phyloP scores from a whole-genome alignment of 2,329 filamentous ascomycete species.

The Sporothrix mexicana region DNA sequence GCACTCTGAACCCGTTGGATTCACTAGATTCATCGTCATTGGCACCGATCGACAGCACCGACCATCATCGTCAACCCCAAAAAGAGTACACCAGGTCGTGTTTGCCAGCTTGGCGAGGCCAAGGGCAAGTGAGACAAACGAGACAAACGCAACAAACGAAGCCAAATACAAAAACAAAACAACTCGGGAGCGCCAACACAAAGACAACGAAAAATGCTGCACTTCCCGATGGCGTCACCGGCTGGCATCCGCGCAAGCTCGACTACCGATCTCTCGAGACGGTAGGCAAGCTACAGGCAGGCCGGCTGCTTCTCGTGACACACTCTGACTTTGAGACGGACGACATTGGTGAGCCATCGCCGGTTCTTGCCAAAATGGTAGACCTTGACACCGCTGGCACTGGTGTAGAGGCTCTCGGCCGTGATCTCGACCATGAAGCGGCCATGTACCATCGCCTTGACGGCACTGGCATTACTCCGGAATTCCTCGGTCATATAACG shows the following conservation, averaged over 20 bases:
- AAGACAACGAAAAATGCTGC: background rate
- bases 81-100: background rate
- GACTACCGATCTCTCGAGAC: constrained; percentile 25
- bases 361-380: constrained; percentile 34
- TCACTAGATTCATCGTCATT: background rate
- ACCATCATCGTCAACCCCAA: constrained; percentile 14
- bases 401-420: background rate
- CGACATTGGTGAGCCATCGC: background rate
- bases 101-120: background rate
- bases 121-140: background rate
- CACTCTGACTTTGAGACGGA: constrained; percentile 31
- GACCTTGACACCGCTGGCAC: background rate
- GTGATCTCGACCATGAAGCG: constrained; percentile 30
- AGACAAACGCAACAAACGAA: too few species aligned
- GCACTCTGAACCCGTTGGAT: too few species aligned
- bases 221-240: constrained; percentile 4
- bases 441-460: constrained; percentile 32
- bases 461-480: constrained; percentile 27
- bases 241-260: constrained; percentile 33
- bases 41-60: background rate
- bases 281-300: constrained; percentile 31
- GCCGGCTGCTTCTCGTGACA: constrained; percentile 33
- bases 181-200: background rate
- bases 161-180: background rate
- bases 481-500: constrained; percentile 35